Percentiles rank a stretch among this genome's conserved stretches.
Conservation (phyloP, 441 rosid genomes). For the Gossypium davidsonii region DNA sequence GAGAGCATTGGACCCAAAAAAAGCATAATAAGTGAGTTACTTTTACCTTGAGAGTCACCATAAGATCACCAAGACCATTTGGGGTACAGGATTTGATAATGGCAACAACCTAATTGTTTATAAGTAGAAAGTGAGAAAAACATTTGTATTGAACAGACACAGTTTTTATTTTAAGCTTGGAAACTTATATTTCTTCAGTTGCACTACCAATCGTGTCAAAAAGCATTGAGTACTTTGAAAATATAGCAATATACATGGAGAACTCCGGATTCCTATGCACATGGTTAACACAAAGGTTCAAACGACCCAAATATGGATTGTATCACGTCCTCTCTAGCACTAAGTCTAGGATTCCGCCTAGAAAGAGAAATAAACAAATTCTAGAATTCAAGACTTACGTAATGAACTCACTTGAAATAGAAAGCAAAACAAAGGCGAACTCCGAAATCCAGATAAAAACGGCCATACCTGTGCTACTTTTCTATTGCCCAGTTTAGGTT, state of each 20-base stretch:
- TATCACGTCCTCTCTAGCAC: neutral
- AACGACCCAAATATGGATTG: neutral
- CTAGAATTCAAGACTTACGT: neutral
- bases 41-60: conserved; percentile 80
- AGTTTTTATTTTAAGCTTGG: neutral
- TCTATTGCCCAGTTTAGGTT: conserved; percentile 25
- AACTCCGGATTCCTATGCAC: neutral
- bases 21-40: neutral
- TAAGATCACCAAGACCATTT: conserved; percentile 76
- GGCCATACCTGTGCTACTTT: conserved; percentile 49
- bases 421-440: neutral
- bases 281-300: neutral
- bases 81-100: conserved; percentile 59
- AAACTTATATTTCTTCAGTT: neutral
- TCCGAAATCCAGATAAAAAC: neutral
- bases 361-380: too few relatives aligned
- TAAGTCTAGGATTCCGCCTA: too few relatives aligned
- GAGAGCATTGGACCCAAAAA: conserved; percentile 3
- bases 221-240: too few relatives aligned
- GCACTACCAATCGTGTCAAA: too few relatives aligned
- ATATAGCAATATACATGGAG: neutral
- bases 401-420: neutral
- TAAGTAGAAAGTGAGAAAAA: neutral
- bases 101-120: conserved; percentile 49
- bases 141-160: neutral